Evolutionary conservation across 202 grass and related monocot genomes (phyloP).

Genomic region (Bolboschoenoplectus hybrid): DNA sequence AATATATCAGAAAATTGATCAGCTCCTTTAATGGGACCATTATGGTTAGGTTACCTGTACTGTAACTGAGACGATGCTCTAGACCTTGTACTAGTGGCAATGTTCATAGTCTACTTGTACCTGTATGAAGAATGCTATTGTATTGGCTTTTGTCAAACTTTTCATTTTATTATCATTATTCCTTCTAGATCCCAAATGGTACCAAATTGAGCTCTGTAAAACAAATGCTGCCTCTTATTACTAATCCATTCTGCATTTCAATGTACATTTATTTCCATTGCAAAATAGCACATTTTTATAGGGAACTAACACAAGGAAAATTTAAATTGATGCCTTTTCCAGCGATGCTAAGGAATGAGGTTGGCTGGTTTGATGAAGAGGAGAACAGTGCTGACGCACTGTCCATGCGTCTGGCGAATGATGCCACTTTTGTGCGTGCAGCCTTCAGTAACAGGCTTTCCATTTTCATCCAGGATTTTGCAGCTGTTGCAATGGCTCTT

Average conservation of each 20-base stretch:
- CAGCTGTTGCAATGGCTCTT: constrained; percentile 82
- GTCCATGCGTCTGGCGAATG: constrained; percentile 95
- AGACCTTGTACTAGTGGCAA: neutral
- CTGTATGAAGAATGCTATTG: neutral
- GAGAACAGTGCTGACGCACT: constrained; percentile 88
- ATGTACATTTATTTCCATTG: neutral
- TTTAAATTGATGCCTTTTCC: constrained; percentile 4
- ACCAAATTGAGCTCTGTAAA: neutral
- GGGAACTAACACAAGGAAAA: neutral
- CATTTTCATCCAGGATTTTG: constrained; percentile 94
- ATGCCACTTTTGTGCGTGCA: constrained; percentile 95
- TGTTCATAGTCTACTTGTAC: neutral
- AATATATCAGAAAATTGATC: neutral
- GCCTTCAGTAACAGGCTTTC: constrained; percentile 97
- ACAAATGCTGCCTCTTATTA: neutral
- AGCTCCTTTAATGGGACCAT: neutral
- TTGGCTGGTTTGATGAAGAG: constrained; percentile 97
- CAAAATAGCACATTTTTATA: neutral
- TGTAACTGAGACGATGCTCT: neutral
- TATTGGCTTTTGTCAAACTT: constrained; percentile 4
- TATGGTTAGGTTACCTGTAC: constrained; percentile 19
- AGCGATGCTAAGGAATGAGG: constrained; percentile 96
- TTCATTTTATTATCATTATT: neutral
- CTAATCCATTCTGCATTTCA: neutral
- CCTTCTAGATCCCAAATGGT: constrained; percentile 5